A percentile compares a stretch with the other conserved stretches of the same genome.
Conservation (phyloP, 805 yeast species). For the Nakazawaea holstii region DNA sequence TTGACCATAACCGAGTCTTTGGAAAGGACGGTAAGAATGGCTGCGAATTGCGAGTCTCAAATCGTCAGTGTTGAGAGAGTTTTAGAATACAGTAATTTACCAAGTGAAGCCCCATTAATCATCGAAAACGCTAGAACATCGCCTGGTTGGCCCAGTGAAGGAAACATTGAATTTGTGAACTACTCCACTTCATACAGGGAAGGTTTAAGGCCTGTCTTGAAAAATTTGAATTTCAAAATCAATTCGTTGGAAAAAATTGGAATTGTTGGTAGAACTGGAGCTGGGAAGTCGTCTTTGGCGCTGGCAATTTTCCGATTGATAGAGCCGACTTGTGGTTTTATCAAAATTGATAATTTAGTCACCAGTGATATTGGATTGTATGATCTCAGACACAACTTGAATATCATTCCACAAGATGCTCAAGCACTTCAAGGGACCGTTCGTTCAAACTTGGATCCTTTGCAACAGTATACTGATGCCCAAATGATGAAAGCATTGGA, state of each 20-base stretch:
- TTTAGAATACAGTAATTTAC: constrained; percentile 72
- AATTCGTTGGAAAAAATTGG: constrained; percentile 59
- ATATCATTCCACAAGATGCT: constrained; percentile 68
- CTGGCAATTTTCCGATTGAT: constrained; percentile 57
- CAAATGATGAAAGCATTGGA: constrained; percentile 52
- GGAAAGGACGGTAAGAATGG: constrained; percentile 50
- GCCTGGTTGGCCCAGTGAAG: constrained; percentile 49
- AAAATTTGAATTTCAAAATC: constrained; percentile 38
- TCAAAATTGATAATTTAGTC: constrained; percentile 50
- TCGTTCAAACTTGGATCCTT: constrained; percentile 60
- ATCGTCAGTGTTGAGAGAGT: constrained; percentile 88
- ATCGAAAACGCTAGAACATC: constrained; percentile 46
- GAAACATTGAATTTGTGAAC: constrained; percentile 41
- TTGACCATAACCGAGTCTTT: constrained; percentile 49
- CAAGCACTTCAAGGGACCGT: constrained; percentile 63
- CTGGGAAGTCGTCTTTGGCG: constrained; percentile 64
- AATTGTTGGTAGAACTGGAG: constrained; percentile 75
- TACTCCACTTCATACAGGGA: constrained; percentile 57
- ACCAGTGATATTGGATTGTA: constrained; percentile 44
- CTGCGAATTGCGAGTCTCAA: constrained; percentile 60
- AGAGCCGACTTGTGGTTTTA: constrained; percentile 50
- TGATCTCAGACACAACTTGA: constrained; percentile 51
- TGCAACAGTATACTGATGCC: constrained; percentile 43
- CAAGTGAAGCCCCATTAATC: constrained; percentile 72
- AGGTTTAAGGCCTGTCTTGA: constrained; percentile 55